Evolutionary conservation across 1,284 basidiomycete genomes (phyloP), one percentile per base, ranked within the genome.

Genomic region (Ustilago sp.): DNA sequence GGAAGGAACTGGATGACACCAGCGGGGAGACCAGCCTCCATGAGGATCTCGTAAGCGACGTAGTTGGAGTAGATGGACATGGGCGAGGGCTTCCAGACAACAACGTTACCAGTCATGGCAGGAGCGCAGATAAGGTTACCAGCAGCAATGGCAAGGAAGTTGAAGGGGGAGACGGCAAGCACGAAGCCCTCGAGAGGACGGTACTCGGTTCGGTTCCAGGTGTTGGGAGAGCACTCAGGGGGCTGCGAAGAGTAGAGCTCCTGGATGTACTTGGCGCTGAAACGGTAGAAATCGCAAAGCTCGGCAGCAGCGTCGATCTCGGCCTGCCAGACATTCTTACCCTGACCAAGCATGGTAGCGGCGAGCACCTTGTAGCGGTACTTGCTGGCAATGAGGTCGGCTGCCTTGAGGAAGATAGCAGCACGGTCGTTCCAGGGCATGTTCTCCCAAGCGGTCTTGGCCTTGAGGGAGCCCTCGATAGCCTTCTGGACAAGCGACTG

Each of bases 241-340:
- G 96, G 96, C 85, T 99, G 96, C 80, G 93, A 92, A 52, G 91
- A 84, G 87, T 98, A 99, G 70, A 99, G 89, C 83, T 98, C 93
- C 87, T 98, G 94, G 43, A 98, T 94, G 86, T 92, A 98, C 88
- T 97, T 95, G 83, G 95, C 95, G 51, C 94, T 93, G 84, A 99
- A 99, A 74, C 97, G 90, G 87, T 98, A 91, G 89, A 99, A 99
- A 87, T 99, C 96, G 64, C 89, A 74, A 68, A 94, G 93, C 91
- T 98, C 96, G 17, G 97, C 96, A 34, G 95, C 96, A 59, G 97
- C 94, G 87, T 99, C 96, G 76, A 99, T 99, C 89, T 99, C 96
- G 28, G 96, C 97, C 88, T 99, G 96, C 96, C 96, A 99, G 12
- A 91, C 92, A 86, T 98, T 99, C 91, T 99, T 99, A 60, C 97